A percentile compares a stretch with the other conserved stretches of the same genome.
phyloP scores from a whole-genome alignment of 768 basidiomycete genomes.

The Pleurotus tuoliensis region DNA sequence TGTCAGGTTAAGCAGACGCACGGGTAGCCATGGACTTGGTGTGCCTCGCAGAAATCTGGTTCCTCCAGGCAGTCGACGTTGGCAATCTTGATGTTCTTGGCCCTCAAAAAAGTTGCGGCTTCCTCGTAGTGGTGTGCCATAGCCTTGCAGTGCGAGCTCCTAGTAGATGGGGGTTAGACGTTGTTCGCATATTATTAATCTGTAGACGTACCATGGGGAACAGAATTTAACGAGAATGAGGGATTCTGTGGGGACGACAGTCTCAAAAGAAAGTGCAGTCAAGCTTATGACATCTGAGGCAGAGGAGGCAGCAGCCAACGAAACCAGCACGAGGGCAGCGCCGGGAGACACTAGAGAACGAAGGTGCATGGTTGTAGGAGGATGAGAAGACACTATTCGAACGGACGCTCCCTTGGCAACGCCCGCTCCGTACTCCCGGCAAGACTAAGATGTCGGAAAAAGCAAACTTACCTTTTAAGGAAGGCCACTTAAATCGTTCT shows the following conservation, averaged over 20 bases:
- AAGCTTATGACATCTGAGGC: background rate
- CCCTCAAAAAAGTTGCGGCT: background rate
- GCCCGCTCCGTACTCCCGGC: too few species aligned
- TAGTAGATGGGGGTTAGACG: background rate
- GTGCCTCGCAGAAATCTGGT: background rate
- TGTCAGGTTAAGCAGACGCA: background rate
- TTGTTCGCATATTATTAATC: too few species aligned
- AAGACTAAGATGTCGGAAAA: too few species aligned
- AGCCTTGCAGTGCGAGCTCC: background rate
- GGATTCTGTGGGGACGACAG: background rate
- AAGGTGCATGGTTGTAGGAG: slow-evolving; percentile 56
- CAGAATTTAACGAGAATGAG: background rate
- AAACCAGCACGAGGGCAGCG: slow-evolving; percentile 32
- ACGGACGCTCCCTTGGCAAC: too few species aligned
- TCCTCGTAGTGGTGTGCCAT: background rate
- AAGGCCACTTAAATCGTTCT: too few species aligned
- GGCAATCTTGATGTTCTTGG: background rate
- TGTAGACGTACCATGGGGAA: background rate
- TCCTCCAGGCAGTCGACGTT: background rate
- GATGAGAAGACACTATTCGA: too few species aligned
- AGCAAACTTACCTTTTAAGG: too few species aligned
- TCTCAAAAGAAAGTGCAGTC: background rate
- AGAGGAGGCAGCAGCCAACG: background rate
- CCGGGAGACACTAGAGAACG: slow-evolving; percentile 47
- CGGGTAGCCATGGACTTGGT: background rate